Conservation (phyloP, 192 early-diverging fungal species). For the Kickxella alabastrina region DNA sequence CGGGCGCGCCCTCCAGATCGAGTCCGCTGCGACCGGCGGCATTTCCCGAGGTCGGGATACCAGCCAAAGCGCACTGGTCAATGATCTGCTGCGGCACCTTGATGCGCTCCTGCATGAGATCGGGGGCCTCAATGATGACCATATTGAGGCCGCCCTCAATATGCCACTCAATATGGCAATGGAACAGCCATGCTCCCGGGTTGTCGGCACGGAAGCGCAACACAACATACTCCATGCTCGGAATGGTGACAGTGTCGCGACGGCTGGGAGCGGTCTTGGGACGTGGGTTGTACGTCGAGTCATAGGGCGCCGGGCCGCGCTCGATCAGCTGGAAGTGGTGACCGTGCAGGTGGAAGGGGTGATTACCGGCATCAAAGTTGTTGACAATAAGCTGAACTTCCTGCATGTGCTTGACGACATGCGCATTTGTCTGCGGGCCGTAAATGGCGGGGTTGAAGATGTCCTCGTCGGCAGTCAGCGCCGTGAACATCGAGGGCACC, state of each 20-base stretch:
- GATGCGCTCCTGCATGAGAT: conserved; percentile 53
- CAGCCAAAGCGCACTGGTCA: conserved; percentile 62
- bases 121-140: conserved; percentile 70
- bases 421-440: conserved; percentile 60
- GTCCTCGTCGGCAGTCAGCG: conserved; percentile 56
- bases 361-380: conserved; percentile 71
- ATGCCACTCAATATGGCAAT: conserved; percentile 71
- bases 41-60: conserved; percentile 61
- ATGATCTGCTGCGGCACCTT: conserved; percentile 55
- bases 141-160: conserved; percentile 69
- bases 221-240: conserved; percentile 61
- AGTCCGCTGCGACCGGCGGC: conserved; percentile 67
- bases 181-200: conserved; percentile 79
- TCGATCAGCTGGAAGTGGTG: conserved; percentile 77
- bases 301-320: conserved; percentile 58
- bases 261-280: conserved; percentile 56
- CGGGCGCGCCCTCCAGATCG: conserved; percentile 57
- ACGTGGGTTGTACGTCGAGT: conserved; percentile 41
- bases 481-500: conserved; percentile 64
- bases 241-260: conserved; percentile 75
- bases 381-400: conserved; percentile 68
- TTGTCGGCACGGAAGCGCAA: conserved; percentile 78
- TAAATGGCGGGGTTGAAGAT: conserved; percentile 55
- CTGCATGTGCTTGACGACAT: conserved; percentile 61
- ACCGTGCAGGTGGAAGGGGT: conserved; percentile 83